Base-by-base conservation (phyloP, 1,139 yeast genomes). In the Yamadazyma sp. region DNA sequence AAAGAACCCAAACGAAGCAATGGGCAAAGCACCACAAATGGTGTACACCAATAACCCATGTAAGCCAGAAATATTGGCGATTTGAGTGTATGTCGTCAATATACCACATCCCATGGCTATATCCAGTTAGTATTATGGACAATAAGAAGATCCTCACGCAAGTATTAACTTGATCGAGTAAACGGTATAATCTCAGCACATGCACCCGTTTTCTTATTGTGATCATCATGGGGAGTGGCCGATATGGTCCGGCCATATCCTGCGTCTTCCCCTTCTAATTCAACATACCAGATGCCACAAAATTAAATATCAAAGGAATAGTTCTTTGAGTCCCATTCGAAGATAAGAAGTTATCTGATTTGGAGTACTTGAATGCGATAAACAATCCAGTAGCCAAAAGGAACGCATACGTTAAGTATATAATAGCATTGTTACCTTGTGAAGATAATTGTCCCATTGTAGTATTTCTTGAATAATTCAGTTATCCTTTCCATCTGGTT, bases 21-120 rank as follows among this genome's bases (percentile, higher is more conserved):
- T 82, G 3, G 97, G 97, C 35, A 89, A 59, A 1, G 96, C 82
- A 24, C 96, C 94, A 26, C 84, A 67, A n/a, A 87, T 51, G 1
- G 89, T 81, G 55, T 90, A 90, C 11, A 87, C 95, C 44, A 90
- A 58, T 40, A 89, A 68, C 2, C 97, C 97, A 51, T 89, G 96
- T 32, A 90, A 70, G 27, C 97, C 97, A 0, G 94, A 79, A 40
- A 81, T 67, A 45, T 88, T 88, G 2, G 94, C 95, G 45, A 90
- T 86, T 61, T 89, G 84, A 1, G 96, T 81, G 53, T 86, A 90
- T 0, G 96, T 86, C 11, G 94, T 77, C 32, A 90, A 63, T 41
- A 89, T 79, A 59, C 97, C 97, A 62, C 90, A 85, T 38, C 97
- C 97, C 82, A 88, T 75, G 38, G 89, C 95, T 85, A 55, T 11